Percentiles rank a stretch among this genome's conserved stretches.
Evolutionary conservation across 2,329 filamentous ascomycete genomes (phyloP).

Genomic region (Claviceps maximensis): DNA sequence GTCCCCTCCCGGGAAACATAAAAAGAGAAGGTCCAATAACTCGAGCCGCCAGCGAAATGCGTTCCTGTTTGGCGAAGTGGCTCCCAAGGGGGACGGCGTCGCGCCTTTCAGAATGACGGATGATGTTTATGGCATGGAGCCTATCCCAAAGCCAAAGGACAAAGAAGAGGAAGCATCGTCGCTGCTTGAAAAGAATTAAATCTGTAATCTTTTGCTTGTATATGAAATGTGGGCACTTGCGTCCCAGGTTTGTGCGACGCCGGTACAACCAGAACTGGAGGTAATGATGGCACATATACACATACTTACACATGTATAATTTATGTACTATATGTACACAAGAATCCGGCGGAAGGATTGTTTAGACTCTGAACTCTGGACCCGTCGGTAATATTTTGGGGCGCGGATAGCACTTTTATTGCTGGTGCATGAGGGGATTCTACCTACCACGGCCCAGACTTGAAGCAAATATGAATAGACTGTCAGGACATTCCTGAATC

Average conservation of each 20-base stretch:
- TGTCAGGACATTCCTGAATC: too few relatives aligned
- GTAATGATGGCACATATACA: neutral
- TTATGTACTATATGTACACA: neutral
- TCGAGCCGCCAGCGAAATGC: slow-evolving; percentile 41
- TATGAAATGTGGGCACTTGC: too few relatives aligned
- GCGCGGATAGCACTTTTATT: neutral
- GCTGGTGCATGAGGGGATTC: neutral
- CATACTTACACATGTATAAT: too few relatives aligned
- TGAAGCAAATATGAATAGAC: neutral
- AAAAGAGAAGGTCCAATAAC: slow-evolving; percentile 29
- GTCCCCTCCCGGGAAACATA: slow-evolving; percentile 22
- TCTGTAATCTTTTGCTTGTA: neutral
- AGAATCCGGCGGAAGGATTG: neutral
- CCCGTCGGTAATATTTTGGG: too few relatives aligned
- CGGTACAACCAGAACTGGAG: neutral
- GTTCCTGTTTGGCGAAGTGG: slow-evolving; percentile 45
- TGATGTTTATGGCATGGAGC: slow-evolving; percentile 44
- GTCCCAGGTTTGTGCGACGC: neutral
- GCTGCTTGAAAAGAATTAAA: slow-evolving; percentile 3
- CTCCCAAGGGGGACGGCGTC: slow-evolving; percentile 20
- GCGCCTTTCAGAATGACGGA: slow-evolving; percentile 27
- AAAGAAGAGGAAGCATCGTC: neutral
- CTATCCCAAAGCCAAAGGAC: slow-evolving; percentile 23
- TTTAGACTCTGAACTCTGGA: neutral
- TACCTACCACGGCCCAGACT: neutral